Conservation (phyloP, 768 basidiomycete species). For the Mycena rosella region DNA sequence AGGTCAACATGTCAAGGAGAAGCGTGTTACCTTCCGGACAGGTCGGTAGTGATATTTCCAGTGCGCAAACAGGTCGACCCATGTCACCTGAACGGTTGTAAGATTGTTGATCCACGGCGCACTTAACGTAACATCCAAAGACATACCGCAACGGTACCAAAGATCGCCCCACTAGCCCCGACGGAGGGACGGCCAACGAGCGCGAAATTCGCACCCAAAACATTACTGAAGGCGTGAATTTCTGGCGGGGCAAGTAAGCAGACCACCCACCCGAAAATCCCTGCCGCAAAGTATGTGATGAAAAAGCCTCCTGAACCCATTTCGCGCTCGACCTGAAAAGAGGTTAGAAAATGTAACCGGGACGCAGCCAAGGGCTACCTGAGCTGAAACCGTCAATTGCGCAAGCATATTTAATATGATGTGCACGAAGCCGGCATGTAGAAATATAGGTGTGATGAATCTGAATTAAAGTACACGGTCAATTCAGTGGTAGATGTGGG, state of each 20-base stretch:
- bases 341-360: not conserved
- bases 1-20: not conserved
- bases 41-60: constrained; percentile 93
- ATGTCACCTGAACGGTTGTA: constrained; percentile 64
- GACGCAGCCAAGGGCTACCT: constrained; percentile 55
- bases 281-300: constrained; percentile 89
- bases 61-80: constrained; percentile 92
- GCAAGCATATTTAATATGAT: constrained; percentile 91
- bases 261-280: constrained; percentile 84
- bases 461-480: constrained; percentile 50
- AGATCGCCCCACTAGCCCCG: constrained; percentile 94
- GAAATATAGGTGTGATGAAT: constrained; percentile 90
- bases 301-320: constrained; percentile 92
- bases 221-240: constrained; percentile 63
- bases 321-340: constrained; percentile 81
- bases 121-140: not conserved
- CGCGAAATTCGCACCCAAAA: constrained; percentile 94
- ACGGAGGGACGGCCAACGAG: constrained; percentile 90
- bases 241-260: not conserved
- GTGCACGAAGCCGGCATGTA: constrained; percentile 98
- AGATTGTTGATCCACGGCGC: not conserved
- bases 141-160: constrained; percentile 84
- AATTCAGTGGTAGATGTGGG: not conserved
- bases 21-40: constrained; percentile 70
- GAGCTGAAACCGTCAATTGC: constrained; percentile 83